These are phyloP conservation scores for Pterocarpus santalinus DNA, from an alignment of 306 rosid genomes.

Conservation along the genomic window DNA sequence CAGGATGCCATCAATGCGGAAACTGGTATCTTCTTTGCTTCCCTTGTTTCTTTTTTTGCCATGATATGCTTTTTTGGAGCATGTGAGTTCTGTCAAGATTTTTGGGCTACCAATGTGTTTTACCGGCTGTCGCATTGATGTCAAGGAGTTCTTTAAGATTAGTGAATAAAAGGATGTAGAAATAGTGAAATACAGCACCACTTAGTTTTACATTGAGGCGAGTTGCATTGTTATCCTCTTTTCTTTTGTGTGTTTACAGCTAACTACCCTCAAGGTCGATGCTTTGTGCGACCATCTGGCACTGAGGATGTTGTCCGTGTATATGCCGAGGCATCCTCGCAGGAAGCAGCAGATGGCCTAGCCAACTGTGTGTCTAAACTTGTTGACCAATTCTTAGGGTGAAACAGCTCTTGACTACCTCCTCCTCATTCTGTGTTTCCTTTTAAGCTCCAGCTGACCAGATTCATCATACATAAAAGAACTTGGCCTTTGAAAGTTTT, in stretches of 20 bases:
- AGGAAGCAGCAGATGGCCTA: constrained; percentile 77
- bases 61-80: constrained; percentile 15
- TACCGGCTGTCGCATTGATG: background rate
- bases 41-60: background rate
- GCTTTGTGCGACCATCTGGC: constrained; percentile 95
- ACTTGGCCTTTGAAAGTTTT: constrained; percentile 20
- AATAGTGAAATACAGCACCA: background rate
- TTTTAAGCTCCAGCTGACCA: background rate
- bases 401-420: constrained; percentile 29
- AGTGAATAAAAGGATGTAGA: background rate
- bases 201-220: background rate
- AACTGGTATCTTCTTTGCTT: constrained; percentile 62
- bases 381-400: constrained; percentile 74
- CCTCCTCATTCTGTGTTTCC: background rate
- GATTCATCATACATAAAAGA: background rate
- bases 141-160: background rate
- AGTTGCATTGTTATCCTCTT: constrained; percentile 24
- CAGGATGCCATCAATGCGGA: constrained; percentile 82
- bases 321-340: constrained; percentile 84
- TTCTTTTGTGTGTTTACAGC: constrained; percentile 48
- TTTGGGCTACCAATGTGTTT: background rate
- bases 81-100: background rate
- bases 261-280: constrained; percentile 77
- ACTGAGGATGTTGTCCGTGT: constrained; percentile 95
- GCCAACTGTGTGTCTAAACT: constrained; percentile 73